Base-by-base conservation (phyloP, 2,329 filamentous ascomycete genomes). In the Hypoxylon sp. region DNA sequence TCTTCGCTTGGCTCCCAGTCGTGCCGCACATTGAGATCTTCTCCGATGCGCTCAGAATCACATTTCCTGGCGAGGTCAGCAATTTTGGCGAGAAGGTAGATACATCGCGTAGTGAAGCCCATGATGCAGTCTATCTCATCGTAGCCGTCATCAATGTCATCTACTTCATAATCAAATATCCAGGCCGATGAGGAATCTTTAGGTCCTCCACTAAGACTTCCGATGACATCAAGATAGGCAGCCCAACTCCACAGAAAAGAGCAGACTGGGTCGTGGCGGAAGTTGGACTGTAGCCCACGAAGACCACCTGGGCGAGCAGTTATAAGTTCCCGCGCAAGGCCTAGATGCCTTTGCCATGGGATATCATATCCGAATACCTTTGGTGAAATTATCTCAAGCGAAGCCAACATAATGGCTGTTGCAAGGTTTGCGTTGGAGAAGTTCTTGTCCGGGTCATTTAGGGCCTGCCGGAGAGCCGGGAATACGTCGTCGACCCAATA, bases 211-310 rank as follows among this genome's bases (percentile, higher is more conserved):
- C 82, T 90, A 27, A 97, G 82, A 46, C 88, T 90, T 24, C 92
- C 93, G 61, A 96, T 82, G 1, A 96, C 89, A 75, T 96, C 93
- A 19, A 97, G 85, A 79, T 96, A 96, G 1, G 91, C 91, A 70
- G 96, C 91, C 93, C 93, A 97, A 65, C 92, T 89, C 72, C 88
- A 90, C 8, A 96, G 85, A 75, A 97, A 96, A 58, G 91, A 91
- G 59, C 90, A 86, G 60, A 92, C 84, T 75, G 88, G 83, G 74
- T 90, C 85, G 74, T 86, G 75, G 61, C 84, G 79, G 72, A 81
- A 85, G 74, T 80, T 86, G 29, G 84, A 80, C 56, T 87, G 85
- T 8, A 88, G 85, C 19, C 89, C 88, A 31, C 76, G 78, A 10
- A 83, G 73, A 10, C 80, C 81, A 21, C 79, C 79, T 3, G 82